Percentiles rank a stretch among this genome's conserved stretches.
Evolutionary conservation across 2,329 filamentous ascomycete genomes (phyloP).

Genomic region (Stagonosporopsis rhizophila): DNA sequence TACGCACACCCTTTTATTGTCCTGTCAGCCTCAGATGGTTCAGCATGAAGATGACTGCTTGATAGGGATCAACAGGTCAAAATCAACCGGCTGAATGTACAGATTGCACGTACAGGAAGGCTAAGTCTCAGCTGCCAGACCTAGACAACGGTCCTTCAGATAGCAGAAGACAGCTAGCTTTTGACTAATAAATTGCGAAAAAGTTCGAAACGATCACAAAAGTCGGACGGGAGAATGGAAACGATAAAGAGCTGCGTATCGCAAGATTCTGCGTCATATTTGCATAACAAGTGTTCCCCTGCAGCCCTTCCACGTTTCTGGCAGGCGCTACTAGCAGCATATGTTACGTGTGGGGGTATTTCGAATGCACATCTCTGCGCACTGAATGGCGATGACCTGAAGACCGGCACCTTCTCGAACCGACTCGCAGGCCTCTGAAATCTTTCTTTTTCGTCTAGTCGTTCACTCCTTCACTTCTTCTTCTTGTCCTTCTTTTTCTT

Average conservation of each 20-base stretch:
- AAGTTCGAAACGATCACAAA: not conserved
- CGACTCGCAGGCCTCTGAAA: not conserved
- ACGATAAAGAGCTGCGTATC: not conserved
- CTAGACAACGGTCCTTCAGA: not conserved
- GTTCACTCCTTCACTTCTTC: constrained; percentile 39
- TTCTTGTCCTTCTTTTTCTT: constrained; percentile 51
- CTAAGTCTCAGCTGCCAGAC: no score
- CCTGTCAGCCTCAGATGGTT: not conserved
- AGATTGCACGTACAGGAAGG: not conserved
- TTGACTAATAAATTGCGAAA: not conserved
- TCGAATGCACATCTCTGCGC: not conserved
- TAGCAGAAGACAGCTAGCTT: not conserved
- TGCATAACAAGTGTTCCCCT: not conserved
- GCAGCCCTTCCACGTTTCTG: not conserved
- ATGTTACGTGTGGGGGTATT: not conserved
- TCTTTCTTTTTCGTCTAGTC: not conserved
- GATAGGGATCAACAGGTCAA: not conserved
- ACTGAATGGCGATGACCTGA: not conserved
- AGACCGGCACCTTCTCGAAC: not conserved
- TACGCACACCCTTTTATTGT: not conserved
- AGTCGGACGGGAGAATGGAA: not conserved
- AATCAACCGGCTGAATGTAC: not conserved
- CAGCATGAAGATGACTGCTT: not conserved
- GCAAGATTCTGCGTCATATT: not conserved
- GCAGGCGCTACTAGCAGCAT: not conserved